Base-by-base conservation (phyloP, 176 grass and related monocot species). In the Microstegium vimineum region DNA sequence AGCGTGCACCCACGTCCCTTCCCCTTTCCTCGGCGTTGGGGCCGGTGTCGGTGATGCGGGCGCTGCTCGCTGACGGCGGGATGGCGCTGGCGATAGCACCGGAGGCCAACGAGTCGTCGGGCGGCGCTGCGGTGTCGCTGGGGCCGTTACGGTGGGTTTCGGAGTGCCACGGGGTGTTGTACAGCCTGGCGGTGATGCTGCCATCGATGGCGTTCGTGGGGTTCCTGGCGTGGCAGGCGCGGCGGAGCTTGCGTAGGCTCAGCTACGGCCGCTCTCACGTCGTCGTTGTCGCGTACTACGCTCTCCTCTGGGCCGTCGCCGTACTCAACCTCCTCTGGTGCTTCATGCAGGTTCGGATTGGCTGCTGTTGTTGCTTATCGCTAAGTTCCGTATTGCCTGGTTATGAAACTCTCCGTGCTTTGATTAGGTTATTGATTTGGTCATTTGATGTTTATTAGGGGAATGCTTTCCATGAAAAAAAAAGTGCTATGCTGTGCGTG, bases 251-350 rank as follows among this genome's bases (percentile, higher is more conserved):
- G 73, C 84, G 86, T 0, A 89, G 87, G 73, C 81, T 99, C 69
- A 90, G 87, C 54, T 89, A 93, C 80, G 96, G 89, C 47, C 87
- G 89, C 70, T 99, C 96, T 26, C 90, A 93, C 85, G 86, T 99
- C 47, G 92, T 99, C 57, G 87, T 95, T 57, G 82, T 90, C 33
- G 87, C 89, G 22, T 99, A 99, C 79, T 99, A 99, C 73, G 91
- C 82, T 26, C 86, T 99, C 65, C 74, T 99, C 57, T 99, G 93
- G 96, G 71, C 75, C 41, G 87, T 99, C 49, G 85, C 86, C 65
- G 17, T 95, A 8, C 82, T 46, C 43, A 46, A 99, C 87, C 93
- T 46, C 74, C 72, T 99, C 49, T 99, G 91, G 93, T 95, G 93
- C 87, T 80, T 95, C 59, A 73, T 95, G 10, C 93, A 95, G 96